These are phyloP conservation scores for Sedum album DNA, from an alignment of 164 flowering plant genomes.

Conservation along the genomic window DNA sequence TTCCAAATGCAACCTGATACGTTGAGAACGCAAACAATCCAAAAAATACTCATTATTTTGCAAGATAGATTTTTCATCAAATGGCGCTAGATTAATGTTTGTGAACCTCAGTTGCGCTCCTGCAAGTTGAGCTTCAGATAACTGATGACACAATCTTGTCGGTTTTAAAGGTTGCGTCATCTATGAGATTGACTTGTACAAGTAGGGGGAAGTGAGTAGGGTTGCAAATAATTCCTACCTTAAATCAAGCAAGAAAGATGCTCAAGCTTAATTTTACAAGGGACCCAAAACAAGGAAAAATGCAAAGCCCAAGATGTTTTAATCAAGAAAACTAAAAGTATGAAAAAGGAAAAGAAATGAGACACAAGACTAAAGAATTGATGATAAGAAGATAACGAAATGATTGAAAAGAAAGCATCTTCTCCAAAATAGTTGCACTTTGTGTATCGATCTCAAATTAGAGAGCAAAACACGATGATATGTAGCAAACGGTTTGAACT, in stretches of 20 bases:
- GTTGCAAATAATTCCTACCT: conserved; percentile 2
- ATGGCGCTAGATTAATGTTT: not conserved
- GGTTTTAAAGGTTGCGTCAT: not conserved
- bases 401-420: not conserved
- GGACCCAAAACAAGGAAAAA: not conserved
- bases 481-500: not conserved
- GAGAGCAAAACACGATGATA: not conserved
- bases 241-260: conserved; percentile 2
- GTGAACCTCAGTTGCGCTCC: not conserved
- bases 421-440: not conserved
- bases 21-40: no score
- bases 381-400: conserved; percentile 3
- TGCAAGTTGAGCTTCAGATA: conserved; percentile 1
- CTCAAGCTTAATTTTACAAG: not conserved
- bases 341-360: not conserved
- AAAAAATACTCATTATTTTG: no score
- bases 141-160: not conserved
- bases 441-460: not conserved
- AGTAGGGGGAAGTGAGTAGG: not conserved
- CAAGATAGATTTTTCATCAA: no score
- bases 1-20: no score
- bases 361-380: not conserved
- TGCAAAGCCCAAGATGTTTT: not conserved
- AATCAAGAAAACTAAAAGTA: not conserved
- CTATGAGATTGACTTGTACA: not conserved